These are phyloP conservation scores for Aspergillus fischeri DNA, from an alignment of 2,329 filamentous ascomycete species.

Conservation along the genomic window DNA sequence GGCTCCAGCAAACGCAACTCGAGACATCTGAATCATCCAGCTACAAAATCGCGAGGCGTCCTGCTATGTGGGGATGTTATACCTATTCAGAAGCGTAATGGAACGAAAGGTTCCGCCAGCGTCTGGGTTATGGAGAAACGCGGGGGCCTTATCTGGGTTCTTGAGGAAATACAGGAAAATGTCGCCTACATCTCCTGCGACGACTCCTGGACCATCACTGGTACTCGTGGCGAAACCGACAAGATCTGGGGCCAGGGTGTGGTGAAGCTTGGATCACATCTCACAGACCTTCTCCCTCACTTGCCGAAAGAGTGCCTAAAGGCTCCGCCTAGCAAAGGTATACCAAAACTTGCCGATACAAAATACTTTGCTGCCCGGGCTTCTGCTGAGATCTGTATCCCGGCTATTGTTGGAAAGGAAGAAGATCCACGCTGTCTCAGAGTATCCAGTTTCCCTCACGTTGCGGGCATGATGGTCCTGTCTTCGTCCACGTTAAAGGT, in stretches of 20 bases:
- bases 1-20: constrained; percentile 43
- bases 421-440: constrained; percentile 67
- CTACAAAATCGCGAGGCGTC: constrained; percentile 78
- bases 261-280: constrained; percentile 64
- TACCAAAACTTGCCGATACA: constrained; percentile 66
- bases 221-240: constrained; percentile 69
- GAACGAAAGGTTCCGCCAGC: constrained; percentile 84
- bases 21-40: constrained; percentile 63
- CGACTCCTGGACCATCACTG: constrained; percentile 69
- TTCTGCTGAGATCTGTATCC: constrained; percentile 72
- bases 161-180: constrained; percentile 97
- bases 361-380: constrained; percentile 84
- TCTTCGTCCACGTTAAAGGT: constrained; percentile 74
- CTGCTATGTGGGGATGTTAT: constrained; percentile 96
- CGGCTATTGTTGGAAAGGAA: constrained; percentile 73
- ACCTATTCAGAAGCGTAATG: constrained; percentile 93
- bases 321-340: constrained; percentile 68
- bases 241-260: constrained; percentile 79
- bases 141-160: constrained; percentile 89
- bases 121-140: constrained; percentile 98
- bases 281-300: constrained; percentile 74
- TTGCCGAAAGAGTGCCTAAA: constrained; percentile 69
- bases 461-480: constrained; percentile 92
- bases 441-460: constrained; percentile 92
- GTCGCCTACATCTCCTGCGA: constrained; percentile 73